Base-by-base conservation (phyloP, 2,329 filamentous ascomycete species). In the Coleophoma crateriformis region DNA sequence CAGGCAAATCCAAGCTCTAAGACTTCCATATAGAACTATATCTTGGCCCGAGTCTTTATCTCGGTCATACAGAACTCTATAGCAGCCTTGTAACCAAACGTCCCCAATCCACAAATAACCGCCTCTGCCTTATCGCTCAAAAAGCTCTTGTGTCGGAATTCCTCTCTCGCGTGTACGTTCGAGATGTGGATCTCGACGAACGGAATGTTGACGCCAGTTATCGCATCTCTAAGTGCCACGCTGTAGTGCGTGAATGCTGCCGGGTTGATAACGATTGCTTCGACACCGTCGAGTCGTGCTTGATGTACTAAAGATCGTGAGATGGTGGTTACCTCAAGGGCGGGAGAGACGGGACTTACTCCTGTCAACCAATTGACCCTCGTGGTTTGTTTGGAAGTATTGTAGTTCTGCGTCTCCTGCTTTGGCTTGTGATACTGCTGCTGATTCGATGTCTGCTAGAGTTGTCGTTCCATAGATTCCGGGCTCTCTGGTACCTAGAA, bases 101-200 rank as follows among this genome's bases (percentile, higher is more conserved):
- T 73, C 0, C 83, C 83, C 63, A 91, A 57, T 0, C 87, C 87
- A 57, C 82, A 85, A 50, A 92, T 82, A 8, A 90, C 82, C 0
- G 82, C 87, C 22, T 78, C 77, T 0, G 87, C 87, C 71, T 90
- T 90, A 64, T 91, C 87, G 57, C 79, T 82, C 55, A 91, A 71
- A 61, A 85, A 90, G 55, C 84, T 88, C 55, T 85, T 81, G 56
- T 82, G 77, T 47, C 87, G 73, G 60, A 80, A 91, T 1, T 73
- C 60, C 69, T 91, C 88, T 8, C 88, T 68, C 32, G 80, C 77
- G 65, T 91, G 86, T 2, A 90, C 78, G 64, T 91, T 91, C 49
- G 75, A 83, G 33, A 90, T 77, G 64, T 91, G 87, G n/a, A 90
- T 67, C 69, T 92, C 88, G 43, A 91, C 72, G 59, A 90, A 91